Evolutionary conservation across 2,329 filamentous ascomycete genomes (phyloP).

Genomic region (Exophiala phaeomuriformis): DNA sequence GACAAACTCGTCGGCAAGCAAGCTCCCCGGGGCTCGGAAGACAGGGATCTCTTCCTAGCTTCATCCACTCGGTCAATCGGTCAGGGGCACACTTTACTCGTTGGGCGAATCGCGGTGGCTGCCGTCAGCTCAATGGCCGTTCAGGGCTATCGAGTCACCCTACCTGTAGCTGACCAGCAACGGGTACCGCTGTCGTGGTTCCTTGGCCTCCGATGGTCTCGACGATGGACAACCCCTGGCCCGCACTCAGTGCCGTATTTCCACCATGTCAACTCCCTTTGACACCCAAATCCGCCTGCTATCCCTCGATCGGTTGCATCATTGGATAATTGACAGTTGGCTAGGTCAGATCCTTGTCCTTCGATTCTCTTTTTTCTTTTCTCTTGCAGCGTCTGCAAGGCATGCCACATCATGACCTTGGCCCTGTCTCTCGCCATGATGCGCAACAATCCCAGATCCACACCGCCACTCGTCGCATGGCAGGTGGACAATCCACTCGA

Average conservation of each 20-base stretch:
- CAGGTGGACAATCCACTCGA: constrained; percentile 18
- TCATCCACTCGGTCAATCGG: constrained; percentile 8
- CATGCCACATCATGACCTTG: background rate
- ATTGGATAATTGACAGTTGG: background rate
- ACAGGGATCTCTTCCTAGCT: constrained; percentile 22
- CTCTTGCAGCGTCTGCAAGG: background rate
- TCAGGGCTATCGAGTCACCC: constrained; percentile 17
- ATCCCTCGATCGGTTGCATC: background rate
- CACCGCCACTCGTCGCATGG: constrained; percentile 21
- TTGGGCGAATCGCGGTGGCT: constrained; percentile 12
- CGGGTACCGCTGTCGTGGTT: constrained; percentile 23
- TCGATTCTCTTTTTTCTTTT: background rate
- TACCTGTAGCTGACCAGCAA: constrained; percentile 7
- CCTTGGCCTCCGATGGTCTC: constrained; percentile 11
- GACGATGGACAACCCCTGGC: background rate
- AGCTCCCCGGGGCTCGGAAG: constrained; percentile 20
- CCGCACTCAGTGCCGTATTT: background rate
- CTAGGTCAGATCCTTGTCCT: background rate
- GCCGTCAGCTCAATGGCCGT: constrained; percentile 1
- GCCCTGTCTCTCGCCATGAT: constrained; percentile 4
- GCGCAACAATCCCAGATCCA: constrained; percentile 12
- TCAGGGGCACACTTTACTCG: constrained; percentile 17
- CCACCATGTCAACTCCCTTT: background rate
- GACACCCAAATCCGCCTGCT: background rate
- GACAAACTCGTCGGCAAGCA: constrained; percentile 20